phyloP scores from a whole-genome alignment of 768 basidiomycete species.

The Fomitopsis serialis region DNA sequence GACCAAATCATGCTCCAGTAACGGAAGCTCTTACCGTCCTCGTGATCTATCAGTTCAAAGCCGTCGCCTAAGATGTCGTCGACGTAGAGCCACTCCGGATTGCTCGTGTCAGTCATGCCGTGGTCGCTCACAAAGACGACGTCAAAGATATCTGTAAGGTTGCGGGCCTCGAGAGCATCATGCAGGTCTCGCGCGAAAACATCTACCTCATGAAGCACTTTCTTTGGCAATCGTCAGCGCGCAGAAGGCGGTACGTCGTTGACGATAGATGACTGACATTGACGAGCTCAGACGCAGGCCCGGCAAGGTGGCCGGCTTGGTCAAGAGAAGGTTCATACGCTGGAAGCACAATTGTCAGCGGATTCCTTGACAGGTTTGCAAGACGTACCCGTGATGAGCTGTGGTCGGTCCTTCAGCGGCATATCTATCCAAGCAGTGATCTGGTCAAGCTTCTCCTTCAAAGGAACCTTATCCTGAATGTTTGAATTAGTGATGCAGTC shows the following conservation, averaged over 20 bases:
- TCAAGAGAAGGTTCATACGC: constrained; percentile 84
- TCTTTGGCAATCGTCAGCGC: constrained; percentile 28
- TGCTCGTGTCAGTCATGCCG: constrained; percentile 89
- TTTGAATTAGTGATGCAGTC: no score
- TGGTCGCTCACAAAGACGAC: constrained; percentile 88
- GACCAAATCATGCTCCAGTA: not conserved
- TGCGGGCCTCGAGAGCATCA: constrained; percentile 55
- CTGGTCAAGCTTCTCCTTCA: constrained; percentile 68
- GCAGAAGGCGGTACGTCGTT: not conserved
- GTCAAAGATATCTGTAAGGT: constrained; percentile 80
- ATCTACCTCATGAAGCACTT: constrained; percentile 66
- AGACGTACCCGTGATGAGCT: constrained; percentile 62
- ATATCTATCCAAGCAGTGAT: constrained; percentile 81
- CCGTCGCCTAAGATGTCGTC: constrained; percentile 76
- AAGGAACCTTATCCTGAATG: constrained; percentile 50
- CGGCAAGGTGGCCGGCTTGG: constrained; percentile 74
- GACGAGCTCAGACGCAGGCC: constrained; percentile 62
- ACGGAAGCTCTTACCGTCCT: constrained; percentile 45
- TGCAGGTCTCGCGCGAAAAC: constrained; percentile 69
- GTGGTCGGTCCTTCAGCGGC: constrained; percentile 64
- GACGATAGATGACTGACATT: constrained; percentile 45
- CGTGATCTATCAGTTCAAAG: constrained; percentile 55
- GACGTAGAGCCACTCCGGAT: constrained; percentile 69
- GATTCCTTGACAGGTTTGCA: not conserved
- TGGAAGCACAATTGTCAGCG: constrained; percentile 21